phyloP scores from a whole-genome alignment of 352 stramenopile genomes.

The Globisporangium abappressorium region DNA sequence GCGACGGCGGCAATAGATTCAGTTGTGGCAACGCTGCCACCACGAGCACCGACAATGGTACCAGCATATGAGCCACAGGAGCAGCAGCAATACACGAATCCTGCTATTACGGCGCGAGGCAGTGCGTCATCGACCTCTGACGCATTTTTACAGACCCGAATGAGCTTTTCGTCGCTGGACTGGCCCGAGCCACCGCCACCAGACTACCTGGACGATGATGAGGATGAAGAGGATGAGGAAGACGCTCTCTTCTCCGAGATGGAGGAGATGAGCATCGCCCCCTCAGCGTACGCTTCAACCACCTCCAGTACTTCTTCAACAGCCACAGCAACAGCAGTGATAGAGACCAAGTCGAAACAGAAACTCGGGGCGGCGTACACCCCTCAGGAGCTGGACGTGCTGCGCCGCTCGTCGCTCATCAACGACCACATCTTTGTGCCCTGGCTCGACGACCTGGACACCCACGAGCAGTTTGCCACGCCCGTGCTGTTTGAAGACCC shows the following conservation, averaged over 20 bases:
- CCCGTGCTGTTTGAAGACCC: conserved; percentile 60
- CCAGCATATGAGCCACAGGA: neutral
- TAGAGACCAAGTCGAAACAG: conserved; percentile 12
- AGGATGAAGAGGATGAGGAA: neutral
- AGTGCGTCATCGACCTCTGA: conserved; percentile 2
- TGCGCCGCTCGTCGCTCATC: conserved; percentile 78
- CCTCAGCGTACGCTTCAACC: neutral
- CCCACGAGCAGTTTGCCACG: conserved; percentile 52
- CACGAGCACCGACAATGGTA: neutral
- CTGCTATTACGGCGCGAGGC: neutral
- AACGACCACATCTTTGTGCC: conserved; percentile 83
- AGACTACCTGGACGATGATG: neutral
- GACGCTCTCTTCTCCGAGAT: conserved; percentile 1
- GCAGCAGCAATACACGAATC: neutral
- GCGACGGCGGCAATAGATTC: neutral
- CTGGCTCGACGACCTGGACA: conserved; percentile 70
- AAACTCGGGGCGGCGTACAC: conserved; percentile 39
- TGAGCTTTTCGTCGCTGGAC: conserved; percentile 26
- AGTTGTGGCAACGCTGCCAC: neutral
- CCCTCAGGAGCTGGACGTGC: conserved; percentile 64
- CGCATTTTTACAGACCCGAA: conserved; percentile 14
- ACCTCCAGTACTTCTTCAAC: neutral
- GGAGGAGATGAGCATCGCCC: conserved; percentile 11
- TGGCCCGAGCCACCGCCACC: conserved; percentile 36
- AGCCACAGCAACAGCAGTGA: neutral